Percentiles rank a stretch among this genome's conserved stretches.
phyloP scores from a whole-genome alignment of 352 stramenopile species.

The Thraustochytrium striatum region DNA sequence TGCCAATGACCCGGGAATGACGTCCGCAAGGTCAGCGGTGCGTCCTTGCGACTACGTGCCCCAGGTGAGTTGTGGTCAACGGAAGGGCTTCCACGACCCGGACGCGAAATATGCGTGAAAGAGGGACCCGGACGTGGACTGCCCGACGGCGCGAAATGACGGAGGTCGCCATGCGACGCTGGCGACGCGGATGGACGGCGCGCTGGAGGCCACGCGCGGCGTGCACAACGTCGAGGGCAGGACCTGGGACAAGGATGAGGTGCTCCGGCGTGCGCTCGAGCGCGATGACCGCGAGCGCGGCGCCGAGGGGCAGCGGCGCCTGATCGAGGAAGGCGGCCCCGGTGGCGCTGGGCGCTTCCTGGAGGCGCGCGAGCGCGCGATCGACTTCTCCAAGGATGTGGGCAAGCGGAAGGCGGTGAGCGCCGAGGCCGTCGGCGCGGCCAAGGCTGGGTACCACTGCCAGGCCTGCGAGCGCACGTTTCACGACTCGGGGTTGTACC shows the following conservation, averaged over 20 bases:
- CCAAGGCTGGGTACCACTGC: slow-evolving; percentile 23
- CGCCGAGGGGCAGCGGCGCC: neutral
- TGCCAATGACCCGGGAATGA: no score
- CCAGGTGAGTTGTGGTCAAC: no score
- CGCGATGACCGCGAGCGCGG: slow-evolving; percentile 16
- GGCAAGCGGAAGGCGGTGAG: neutral
- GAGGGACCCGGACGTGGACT: no score
- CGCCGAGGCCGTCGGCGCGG: slow-evolving; percentile 9
- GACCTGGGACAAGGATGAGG: neutral
- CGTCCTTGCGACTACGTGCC: no score
- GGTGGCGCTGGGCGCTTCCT: slow-evolving; percentile 24
- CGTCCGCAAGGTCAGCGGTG: no score
- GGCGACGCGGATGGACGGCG: neutral
- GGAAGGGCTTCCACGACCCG: no score
- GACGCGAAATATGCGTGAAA: no score
- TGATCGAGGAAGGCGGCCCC: neutral
- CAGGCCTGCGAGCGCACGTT: slow-evolving; percentile 37
- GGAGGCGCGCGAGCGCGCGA: neutral
- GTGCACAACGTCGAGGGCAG: slow-evolving; percentile 8
- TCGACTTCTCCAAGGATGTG: slow-evolving; percentile 34
- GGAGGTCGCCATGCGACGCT: no score
- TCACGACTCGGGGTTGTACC: slow-evolving; percentile 9
- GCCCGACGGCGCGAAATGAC: no score
- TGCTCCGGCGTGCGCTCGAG: neutral
- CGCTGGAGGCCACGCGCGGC: neutral